phyloP scores from a whole-genome alignment of 768 basidiomycete genomes.

The Boletus huronensis region DNA sequence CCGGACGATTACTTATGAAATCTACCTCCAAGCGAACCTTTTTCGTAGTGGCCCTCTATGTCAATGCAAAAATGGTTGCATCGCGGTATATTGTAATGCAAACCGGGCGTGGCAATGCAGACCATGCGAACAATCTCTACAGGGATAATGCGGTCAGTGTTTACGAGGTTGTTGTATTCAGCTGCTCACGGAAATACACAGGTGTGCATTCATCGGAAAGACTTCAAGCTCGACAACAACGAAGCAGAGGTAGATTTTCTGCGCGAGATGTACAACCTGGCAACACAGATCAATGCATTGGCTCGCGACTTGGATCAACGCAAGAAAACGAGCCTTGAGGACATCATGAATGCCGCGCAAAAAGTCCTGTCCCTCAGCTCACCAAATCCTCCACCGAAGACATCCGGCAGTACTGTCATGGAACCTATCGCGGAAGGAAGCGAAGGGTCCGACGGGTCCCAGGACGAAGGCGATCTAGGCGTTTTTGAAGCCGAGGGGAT shows the following conservation, averaged over 20 bases:
- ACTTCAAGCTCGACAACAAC: neutral
- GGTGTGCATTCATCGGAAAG: conserved; percentile 2
- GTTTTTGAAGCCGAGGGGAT: neutral
- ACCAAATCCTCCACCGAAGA: neutral
- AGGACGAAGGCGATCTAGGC: neutral
- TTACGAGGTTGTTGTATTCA: neutral
- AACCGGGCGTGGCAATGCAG: neutral
- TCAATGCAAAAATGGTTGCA: neutral
- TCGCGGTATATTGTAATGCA: conserved; percentile 5
- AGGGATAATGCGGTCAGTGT: neutral
- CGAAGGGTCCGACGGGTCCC: too few species aligned
- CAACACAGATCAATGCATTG: neutral
- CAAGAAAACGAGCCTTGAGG: neutral
- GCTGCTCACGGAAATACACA: neutral
- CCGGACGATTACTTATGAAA: neutral
- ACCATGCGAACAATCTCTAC: too few species aligned
- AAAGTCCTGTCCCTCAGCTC: neutral
- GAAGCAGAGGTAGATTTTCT: neutral
- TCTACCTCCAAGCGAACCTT: neutral
- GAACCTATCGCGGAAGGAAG: neutral
- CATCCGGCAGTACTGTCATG: neutral
- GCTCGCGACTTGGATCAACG: neutral
- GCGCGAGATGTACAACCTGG: conserved; percentile 14
- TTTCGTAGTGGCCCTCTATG: conserved; percentile 15
- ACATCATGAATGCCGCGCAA: neutral